Evolutionary conservation across 179 eudicot species (phyloP), one percentile per base, ranked within the genome.

Genomic region (Dionaea muscipula): DNA sequence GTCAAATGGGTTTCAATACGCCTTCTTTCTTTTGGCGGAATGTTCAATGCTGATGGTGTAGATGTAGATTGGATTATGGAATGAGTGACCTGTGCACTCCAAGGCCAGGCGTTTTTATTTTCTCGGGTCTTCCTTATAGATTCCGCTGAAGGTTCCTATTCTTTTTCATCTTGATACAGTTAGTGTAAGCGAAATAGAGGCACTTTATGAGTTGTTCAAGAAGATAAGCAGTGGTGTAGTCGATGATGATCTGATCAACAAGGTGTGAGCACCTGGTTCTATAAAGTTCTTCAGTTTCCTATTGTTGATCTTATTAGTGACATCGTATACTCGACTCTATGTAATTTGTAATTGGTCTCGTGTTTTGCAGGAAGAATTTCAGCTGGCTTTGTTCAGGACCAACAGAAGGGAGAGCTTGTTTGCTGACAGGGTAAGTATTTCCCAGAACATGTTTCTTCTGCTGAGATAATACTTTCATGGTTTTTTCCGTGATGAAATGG

Each of bases 181-280:
- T 74, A 91, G 98, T 62, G 98, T 91, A 53, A 91, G 95, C 43
- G 98, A 91, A 62, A 77, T 91, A 62, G 98, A 91, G 80, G 98
- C 98, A 28, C 98, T 91, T 60, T 91, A 91, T 67, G 98, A 91
- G 76, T 82, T 91, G n/a, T 91, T 87, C 71, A 91, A 91, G 76
- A 82, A 78, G 85, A 91, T 91, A 56, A 91, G 98, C 82, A 91
- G 95, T 51, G 91, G 86, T 18, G 98, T 84, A 62, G 71, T 76
- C 59, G 98, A 91, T 64, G 98, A 91, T 33, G 98, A 95, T 38
- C 72, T 91, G 60, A 91, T 91, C 68, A 86, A 87, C 73, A 91
- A 91, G 98, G 98, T 91, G 14, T 35, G 46, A 21, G 16, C 38
- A 56, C 49, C 26, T 46, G 41, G 2, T 47, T 7, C 26, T 11